These are phyloP conservation scores for Vigna trinervia DNA, from an alignment of 306 rosid genomes.

Conservation along the genomic window DNA sequence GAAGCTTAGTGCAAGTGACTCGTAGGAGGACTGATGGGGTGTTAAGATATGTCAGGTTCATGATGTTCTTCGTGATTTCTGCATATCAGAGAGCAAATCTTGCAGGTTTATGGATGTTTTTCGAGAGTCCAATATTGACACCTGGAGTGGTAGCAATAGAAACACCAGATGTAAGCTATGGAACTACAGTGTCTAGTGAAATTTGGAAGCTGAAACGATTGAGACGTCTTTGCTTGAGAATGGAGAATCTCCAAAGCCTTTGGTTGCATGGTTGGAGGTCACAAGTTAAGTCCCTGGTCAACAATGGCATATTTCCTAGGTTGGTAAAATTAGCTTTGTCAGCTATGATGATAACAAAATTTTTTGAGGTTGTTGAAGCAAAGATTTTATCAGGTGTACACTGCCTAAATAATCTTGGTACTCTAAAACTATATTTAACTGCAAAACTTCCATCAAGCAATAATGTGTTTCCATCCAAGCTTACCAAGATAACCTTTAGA, in stretches of 20 bases:
- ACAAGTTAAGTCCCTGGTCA: no score
- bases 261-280: neutral
- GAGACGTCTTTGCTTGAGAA: neutral
- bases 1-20: conserved; percentile 10
- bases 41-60: conserved; percentile 33
- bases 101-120: neutral
- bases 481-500: conserved; percentile 1
- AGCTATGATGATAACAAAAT: no score
- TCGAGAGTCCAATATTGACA: neutral
- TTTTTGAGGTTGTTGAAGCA: no score
- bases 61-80: neutral
- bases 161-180: neutral
- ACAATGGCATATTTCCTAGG: neutral
- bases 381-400: no score
- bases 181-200: neutral
- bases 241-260: conserved; percentile 8
- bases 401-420: no score
- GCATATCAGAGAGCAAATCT: neutral
- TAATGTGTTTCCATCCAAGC: no score
- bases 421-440: no score
- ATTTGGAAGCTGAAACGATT: conserved; percentile 4
- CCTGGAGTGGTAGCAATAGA: neutral
- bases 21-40: conserved; percentile 33
- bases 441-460: no score
- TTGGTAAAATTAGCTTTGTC: no score